A percentile compares a stretch with the other conserved stretches of the same genome.
Conservation (phyloP, 1,284 basidiomycete species). For the Rhodotorula sp. region DNA sequence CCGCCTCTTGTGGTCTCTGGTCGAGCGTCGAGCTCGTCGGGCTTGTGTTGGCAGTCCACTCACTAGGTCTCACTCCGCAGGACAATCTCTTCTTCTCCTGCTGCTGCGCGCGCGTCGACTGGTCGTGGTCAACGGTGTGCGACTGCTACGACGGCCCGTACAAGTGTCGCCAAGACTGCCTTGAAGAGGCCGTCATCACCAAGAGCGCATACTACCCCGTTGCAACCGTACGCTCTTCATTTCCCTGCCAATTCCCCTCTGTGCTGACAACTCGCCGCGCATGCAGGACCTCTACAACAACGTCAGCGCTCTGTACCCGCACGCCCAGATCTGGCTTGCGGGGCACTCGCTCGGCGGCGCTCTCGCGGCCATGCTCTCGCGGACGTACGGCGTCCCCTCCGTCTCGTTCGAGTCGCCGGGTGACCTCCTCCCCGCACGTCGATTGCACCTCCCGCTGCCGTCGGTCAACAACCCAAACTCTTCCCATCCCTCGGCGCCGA, state of each 20-base stretch:
- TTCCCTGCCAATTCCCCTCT: too few relatives aligned
- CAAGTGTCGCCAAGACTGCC: slow-evolving; percentile 80
- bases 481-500: slow-evolving; percentile 2
- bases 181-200: slow-evolving; percentile 74
- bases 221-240: slow-evolving; percentile 58
- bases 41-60: not conserved
- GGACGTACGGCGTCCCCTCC: slow-evolving; percentile 88
- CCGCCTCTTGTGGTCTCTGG: too few relatives aligned
- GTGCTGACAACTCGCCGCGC: not conserved
- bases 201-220: slow-evolving; percentile 88
- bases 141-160: slow-evolving; percentile 80
- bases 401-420: slow-evolving; percentile 91
- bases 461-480: slow-evolving; percentile 47
- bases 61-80: slow-evolving; percentile 37
- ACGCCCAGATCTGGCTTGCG: slow-evolving; percentile 87
- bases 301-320: slow-evolving; percentile 87
- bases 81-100: slow-evolving; percentile 98
- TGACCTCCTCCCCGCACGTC: slow-evolving; percentile 77
- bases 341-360: slow-evolving; percentile 91
- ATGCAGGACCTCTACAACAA: slow-evolving; percentile 94
- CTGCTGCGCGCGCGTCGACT: slow-evolving; percentile 92
- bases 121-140: slow-evolving; percentile 94
- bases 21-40: not conserved
- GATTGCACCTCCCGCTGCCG: slow-evolving; percentile 80
- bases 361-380: slow-evolving; percentile 78